phyloP scores from a whole-genome alignment of 768 basidiomycete species.

The Lentinula raphanica region DNA sequence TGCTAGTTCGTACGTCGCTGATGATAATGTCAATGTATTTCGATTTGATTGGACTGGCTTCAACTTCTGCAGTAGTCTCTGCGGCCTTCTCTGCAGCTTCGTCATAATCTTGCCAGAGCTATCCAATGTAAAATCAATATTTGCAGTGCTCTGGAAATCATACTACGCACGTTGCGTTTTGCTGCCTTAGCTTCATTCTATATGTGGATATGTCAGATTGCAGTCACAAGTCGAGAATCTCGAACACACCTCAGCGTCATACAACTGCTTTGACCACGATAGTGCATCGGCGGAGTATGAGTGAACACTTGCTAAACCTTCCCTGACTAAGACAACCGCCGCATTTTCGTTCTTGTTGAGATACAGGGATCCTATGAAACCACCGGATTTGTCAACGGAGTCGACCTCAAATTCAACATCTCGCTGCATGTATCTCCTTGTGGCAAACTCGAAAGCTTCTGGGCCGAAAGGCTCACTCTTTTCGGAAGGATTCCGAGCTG shows the following conservation, averaged over 20 bases:
- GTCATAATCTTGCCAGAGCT: conserved; percentile 89
- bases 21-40: conserved; percentile 93
- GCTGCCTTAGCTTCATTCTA: conserved; percentile 79
- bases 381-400: conserved; percentile 87
- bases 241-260: conserved; percentile 68
- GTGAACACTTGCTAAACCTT: conserved; percentile 87
- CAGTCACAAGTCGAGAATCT: neutral
- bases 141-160: neutral
- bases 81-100: conserved; percentile 60
- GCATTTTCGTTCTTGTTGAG: conserved; percentile 83
- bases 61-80: conserved; percentile 40
- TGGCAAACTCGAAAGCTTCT: conserved; percentile 79
- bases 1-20: conserved; percentile 73
- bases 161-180: conserved; percentile 63
- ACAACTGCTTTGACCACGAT: conserved; percentile 73
- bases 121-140: neutral
- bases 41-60: conserved; percentile 55
- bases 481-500: conserved; percentile 74
- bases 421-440: conserved; percentile 83
- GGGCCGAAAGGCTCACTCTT: conserved; percentile 85
- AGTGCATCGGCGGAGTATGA: conserved; percentile 81
- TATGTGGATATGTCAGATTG: neutral
- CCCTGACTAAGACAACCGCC: conserved; percentile 75
- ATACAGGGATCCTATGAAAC: conserved; percentile 88
- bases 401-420: conserved; percentile 94